phyloP scores from a whole-genome alignment of 495 filamentous ascomycete genomes.

The Venustampulla echinocandica region DNA sequence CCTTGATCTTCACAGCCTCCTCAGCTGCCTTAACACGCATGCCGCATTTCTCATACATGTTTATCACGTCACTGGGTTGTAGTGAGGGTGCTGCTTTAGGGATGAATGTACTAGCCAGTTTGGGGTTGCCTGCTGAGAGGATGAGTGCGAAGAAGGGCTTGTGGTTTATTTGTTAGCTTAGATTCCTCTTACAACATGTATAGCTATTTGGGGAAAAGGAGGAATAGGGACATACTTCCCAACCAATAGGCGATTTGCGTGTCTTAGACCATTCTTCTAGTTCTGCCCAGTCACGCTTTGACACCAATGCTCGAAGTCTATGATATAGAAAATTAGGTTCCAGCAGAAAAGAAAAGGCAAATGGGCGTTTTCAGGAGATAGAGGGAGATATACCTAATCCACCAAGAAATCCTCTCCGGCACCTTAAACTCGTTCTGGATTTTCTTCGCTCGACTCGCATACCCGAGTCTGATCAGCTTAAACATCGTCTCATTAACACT shows the following conservation, averaged over 20 bases:
- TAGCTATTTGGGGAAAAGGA: slow-evolving; percentile 36
- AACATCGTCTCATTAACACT: slow-evolving; percentile 87
- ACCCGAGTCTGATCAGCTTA: slow-evolving; percentile 65
- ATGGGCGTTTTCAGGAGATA: background rate
- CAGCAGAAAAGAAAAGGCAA: background rate
- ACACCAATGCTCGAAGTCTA: slow-evolving; percentile 78
- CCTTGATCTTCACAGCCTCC: slow-evolving; percentile 77
- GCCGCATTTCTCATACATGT: slow-evolving; percentile 96
- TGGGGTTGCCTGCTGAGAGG: slow-evolving; percentile 81
- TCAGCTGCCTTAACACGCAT: slow-evolving; percentile 85
- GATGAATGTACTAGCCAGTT: slow-evolving; percentile 73
- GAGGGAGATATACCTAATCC: slow-evolving; percentile 48
- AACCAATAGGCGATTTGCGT: slow-evolving; percentile 85
- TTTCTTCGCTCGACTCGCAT: slow-evolving; percentile 72
- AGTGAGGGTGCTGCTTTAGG: slow-evolving; percentile 52
- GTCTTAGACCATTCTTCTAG: slow-evolving; percentile 71
- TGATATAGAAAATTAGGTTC: background rate
- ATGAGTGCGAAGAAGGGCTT: slow-evolving; percentile 85
- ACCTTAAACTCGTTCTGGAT: slow-evolving; percentile 88
- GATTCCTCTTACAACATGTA: slow-evolving; percentile 1
- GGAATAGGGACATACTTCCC: slow-evolving; percentile 64
- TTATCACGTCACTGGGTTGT: slow-evolving; percentile 51
- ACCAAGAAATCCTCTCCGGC: slow-evolving; percentile 80
- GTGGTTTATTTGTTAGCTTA: slow-evolving; percentile 23
- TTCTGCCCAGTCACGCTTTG: slow-evolving; percentile 83